These are phyloP conservation scores for Kuraishia molischiana DNA, from an alignment of 805 yeast species.

Conservation along the genomic window DNA sequence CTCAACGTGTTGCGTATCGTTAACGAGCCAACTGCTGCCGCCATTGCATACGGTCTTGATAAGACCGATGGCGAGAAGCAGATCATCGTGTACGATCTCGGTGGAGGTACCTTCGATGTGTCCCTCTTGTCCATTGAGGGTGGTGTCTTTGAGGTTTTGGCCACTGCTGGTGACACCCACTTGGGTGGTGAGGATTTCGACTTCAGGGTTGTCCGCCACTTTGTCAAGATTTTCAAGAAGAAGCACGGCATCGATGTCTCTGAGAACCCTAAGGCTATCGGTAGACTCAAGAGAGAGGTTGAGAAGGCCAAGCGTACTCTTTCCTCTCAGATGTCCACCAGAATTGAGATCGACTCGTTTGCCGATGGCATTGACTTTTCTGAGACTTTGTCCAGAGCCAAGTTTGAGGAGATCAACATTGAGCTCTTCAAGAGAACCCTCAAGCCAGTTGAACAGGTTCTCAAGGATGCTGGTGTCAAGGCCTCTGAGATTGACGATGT, in stretches of 20 bases:
- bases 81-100: slow-evolving; percentile 86
- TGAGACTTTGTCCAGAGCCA: slow-evolving; percentile 93
- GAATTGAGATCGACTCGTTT: slow-evolving; percentile 93
- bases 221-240: slow-evolving; percentile 83
- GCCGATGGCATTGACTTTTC: slow-evolving; percentile 93
- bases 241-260: slow-evolving; percentile 81
- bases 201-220: slow-evolving; percentile 79
- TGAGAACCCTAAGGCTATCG: slow-evolving; percentile 74
- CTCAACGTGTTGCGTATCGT: slow-evolving; percentile 81
- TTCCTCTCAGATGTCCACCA: slow-evolving; percentile 90
- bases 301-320: slow-evolving; percentile 97
- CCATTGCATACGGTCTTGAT: slow-evolving; percentile 93
- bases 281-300: slow-evolving; percentile 93
- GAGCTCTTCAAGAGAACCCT: slow-evolving; percentile 90
- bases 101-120: slow-evolving; percentile 98
- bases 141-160: slow-evolving; percentile 88
- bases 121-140: slow-evolving; percentile 80
- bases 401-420: slow-evolving; percentile 92
- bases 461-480: slow-evolving; percentile 85
- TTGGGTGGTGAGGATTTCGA: slow-evolving; percentile 98
- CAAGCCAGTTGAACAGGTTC: slow-evolving; percentile 92
- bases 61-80: slow-evolving; percentile 76
- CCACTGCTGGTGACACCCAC: slow-evolving; percentile 95
- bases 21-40: slow-evolving; percentile 96
- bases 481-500: slow-evolving; percentile 87